Base-by-base conservation (phyloP, 129 eudicot genomes). In the Scalesia atractyloides region DNA sequence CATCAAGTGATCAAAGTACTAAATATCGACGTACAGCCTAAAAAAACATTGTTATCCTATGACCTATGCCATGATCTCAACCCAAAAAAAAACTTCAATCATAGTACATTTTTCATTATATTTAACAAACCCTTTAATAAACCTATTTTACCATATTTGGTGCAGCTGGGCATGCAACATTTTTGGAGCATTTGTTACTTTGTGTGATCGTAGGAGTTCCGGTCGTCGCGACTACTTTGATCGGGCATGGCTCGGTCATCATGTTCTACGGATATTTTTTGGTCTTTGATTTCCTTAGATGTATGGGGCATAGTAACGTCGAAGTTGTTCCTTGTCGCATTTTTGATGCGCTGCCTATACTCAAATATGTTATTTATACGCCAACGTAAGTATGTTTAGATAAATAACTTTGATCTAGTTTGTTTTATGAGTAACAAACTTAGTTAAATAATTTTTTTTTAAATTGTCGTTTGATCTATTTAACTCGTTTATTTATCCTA, bases 81-180 rank as follows among this genome's bases (percentile, higher is more conserved):
- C 24, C 76, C 61, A 15, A 49, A 22, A 36, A 22, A 36, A 63
- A 48, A 18, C 30, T 13, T 56, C 19, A 41, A 71, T 41, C 50
- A 36, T 39, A 16, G 16, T 14, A 56, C 33, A 20, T 44, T 48
- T 19, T 22, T 75, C 26, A 62, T 68, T 18, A 26, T 66, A 24
- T 14, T 70, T 62, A 47, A 50, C 74, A 20, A 39, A 36, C 53
- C 19, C 16, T 68, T 12, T 57, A 15, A 30, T 26, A 49, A 7
- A 14, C 13, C 50, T 9, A 36, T 53, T 53, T 76, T 26, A 37
- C 34, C 58, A 41, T 43, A 47, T 83, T 64, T 81, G 52, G 73
- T 86, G 86, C 84, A 91, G 97, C 89, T 65, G 95, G 84, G 58
- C 88, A 87, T 73, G 87, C 89, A 2, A 79, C 97, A 20, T 84